Evolutionary conservation across 768 basidiomycete genomes (phyloP).

Genomic region (Termitomyces sp.): DNA sequence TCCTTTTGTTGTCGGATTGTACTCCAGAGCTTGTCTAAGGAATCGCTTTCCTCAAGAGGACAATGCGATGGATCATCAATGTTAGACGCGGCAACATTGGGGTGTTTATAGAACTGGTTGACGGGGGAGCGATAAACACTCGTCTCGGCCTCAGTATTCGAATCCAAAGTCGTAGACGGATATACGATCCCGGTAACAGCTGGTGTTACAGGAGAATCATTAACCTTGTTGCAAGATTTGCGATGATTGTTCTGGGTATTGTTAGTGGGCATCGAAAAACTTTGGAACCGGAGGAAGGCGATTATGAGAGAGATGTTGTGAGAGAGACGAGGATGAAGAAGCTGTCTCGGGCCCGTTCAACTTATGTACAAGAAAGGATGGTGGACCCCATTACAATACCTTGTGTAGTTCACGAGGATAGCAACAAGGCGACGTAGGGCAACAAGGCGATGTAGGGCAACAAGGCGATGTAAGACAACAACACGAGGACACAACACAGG

Average conservation of each 20-base stretch:
- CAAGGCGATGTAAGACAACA: constrained; percentile 9
- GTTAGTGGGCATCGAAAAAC: constrained; percentile 16
- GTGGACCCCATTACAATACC: constrained; percentile 15
- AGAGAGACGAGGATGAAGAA: constrained; percentile 9
- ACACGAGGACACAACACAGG: constrained; percentile 31
- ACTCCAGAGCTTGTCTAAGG: constrained; percentile 61
- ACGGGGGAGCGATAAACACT: constrained; percentile 18
- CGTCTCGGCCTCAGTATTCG: constrained; percentile 28
- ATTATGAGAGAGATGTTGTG: neutral
- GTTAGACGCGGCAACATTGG: constrained; percentile 33
- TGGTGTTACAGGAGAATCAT: constrained; percentile 35
- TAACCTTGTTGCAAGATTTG: constrained; percentile 16
- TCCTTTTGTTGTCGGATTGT: constrained; percentile 61
- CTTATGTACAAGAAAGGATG: constrained; percentile 8
- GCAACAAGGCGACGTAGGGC: constrained; percentile 13
- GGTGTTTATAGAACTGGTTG: constrained; percentile 27
- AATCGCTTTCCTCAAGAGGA: constrained; percentile 32
- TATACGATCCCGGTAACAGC: constrained; percentile 45
- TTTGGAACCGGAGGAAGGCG: constrained; percentile 7
- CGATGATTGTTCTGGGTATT: constrained; percentile 22
- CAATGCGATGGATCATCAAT: constrained; percentile 33
- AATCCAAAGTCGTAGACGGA: constrained; percentile 32
- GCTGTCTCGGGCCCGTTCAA: constrained; percentile 6
- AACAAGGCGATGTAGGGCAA: constrained; percentile 26
- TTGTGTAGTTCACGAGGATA: constrained; percentile 39